Conservation (phyloP, 192 early-diverging fungal species). For the Paraglomus brasilianum region DNA sequence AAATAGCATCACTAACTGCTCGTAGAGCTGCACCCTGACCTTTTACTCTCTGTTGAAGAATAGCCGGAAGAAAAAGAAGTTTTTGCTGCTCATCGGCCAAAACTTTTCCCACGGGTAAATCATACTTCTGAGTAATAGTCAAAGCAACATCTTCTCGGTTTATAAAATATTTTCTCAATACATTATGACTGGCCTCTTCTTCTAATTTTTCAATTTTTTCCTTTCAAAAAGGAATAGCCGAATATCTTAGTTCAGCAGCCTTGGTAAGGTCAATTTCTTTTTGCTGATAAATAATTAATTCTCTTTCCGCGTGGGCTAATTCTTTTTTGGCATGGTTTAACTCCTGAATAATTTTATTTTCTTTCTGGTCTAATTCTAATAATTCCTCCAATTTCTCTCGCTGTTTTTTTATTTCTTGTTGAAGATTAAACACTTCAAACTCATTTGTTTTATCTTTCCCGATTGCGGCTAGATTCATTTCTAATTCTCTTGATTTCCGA, state of each 20-base stretch:
- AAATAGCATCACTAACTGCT: slow-evolving; percentile 87
- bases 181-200: slow-evolving; percentile 61
- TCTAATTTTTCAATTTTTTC: slow-evolving; percentile 73
- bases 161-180: slow-evolving; percentile 58
- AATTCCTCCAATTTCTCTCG: slow-evolving; percentile 86
- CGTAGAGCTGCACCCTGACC: slow-evolving; percentile 88
- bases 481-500: slow-evolving; percentile 88
- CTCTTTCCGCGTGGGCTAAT: slow-evolving; percentile 73
- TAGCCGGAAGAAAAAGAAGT: slow-evolving; percentile 69
- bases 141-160: slow-evolving; percentile 88
- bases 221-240: slow-evolving; percentile 85
- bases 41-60: slow-evolving; percentile 79
- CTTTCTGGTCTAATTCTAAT: slow-evolving; percentile 76
- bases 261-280: slow-evolving; percentile 77
- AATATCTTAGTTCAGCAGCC: slow-evolving; percentile 91
- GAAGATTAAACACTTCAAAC: slow-evolving; percentile 70
- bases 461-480: slow-evolving; percentile 84
- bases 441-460: slow-evolving; percentile 83
- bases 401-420: slow-evolving; percentile 76
- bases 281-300: slow-evolving; percentile 81
- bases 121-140: slow-evolving; percentile 91
- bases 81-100: slow-evolving; percentile 82
- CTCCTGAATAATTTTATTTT: slow-evolving; percentile 84
- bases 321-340: slow-evolving; percentile 81
- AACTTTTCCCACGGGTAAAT: slow-evolving; percentile 88